Conservation (phyloP, 148 eudicot species). For the Rhododendron molle region DNA sequence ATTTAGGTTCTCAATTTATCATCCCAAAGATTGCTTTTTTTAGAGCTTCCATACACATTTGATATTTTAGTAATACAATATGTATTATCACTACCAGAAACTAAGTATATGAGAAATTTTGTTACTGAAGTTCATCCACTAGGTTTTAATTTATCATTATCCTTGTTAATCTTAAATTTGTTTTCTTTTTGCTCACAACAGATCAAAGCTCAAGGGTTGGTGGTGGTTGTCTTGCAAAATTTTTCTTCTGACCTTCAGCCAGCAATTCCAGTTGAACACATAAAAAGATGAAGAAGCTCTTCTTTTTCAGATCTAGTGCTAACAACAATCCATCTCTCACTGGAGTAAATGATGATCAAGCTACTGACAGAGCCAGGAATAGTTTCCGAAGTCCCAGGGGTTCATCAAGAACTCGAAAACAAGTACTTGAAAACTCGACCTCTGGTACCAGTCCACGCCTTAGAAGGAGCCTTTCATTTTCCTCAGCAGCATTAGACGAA, state of each 20-base stretch:
- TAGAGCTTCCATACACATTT: neutral
- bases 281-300: conserved; percentile 4
- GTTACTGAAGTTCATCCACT: neutral
- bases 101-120: neutral
- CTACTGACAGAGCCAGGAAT: conserved; percentile 12
- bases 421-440: conserved; percentile 28
- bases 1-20: neutral
- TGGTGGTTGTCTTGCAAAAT: neutral
- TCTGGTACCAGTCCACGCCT: conserved; percentile 34
- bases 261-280: neutral
- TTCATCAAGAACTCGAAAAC: conserved; percentile 23
- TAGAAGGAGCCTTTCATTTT: conserved; percentile 70
- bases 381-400: conserved; percentile 14
- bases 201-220: neutral
- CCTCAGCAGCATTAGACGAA: conserved; percentile 58
- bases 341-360: conserved; percentile 2
- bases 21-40: neutral
- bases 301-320: conserved; percentile 1
- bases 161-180: neutral
- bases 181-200: neutral
- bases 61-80: neutral
- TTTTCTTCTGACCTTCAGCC: neutral
- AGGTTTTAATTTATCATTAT: neutral
- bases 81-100: neutral
- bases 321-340: conserved; percentile 26